Base-by-base conservation (phyloP, 495 filamentous ascomycete genomes). In the Entonaema liquescens region DNA sequence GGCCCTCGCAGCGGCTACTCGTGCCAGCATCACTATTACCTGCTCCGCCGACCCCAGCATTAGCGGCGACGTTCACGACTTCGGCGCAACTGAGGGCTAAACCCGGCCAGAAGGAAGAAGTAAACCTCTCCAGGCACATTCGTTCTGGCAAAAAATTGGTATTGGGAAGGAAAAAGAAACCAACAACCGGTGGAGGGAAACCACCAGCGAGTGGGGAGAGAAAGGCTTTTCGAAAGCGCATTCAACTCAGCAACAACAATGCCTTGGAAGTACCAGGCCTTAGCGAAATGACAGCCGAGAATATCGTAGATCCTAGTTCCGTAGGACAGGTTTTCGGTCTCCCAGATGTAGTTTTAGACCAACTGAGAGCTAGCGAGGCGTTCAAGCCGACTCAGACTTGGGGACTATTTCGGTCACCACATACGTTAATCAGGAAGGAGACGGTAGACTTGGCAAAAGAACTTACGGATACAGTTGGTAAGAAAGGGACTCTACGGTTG, bases 341-440 rank as follows among this genome's bases (percentile, higher is more conserved):
- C 50, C 88, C 90, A n/a, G 83, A 82, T n/a, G 78, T 80, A 1
- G 81, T 91, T 60, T 83, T 97, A 25, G 93, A 96, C 82, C 85
- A 88, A 76, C 84, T 99, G 87, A 87, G 93, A 71, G 89, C 88
- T 21, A 83, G 89, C 67, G 91, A 95, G 71, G 94, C 92, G 11
- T 99, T 99, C 85, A 95, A 97, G 85, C 81, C 88, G n/a, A 90
- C 87, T 13, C 95, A 98, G 84, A 89, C 86, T 62, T 99, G 95
- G 95, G 85, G 84, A 28, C 82, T 96, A 74, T 99, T 98, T 80
- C 81, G 91, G 73, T 85, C 90, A 56, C 95, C 95, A 15, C 89
- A 89, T 52, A 88, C 87, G 33, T 80, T 99, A 68, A 76, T 97
- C 58, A 86, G 94, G 72, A 83, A 83, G 50, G 91, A 97, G 81